A percentile compares a stretch with the other conserved stretches of the same genome.
These are phyloP conservation scores for Passalora sequoiae DNA, from an alignment of 2,329 filamentous ascomycete species.

Conservation along the genomic window DNA sequence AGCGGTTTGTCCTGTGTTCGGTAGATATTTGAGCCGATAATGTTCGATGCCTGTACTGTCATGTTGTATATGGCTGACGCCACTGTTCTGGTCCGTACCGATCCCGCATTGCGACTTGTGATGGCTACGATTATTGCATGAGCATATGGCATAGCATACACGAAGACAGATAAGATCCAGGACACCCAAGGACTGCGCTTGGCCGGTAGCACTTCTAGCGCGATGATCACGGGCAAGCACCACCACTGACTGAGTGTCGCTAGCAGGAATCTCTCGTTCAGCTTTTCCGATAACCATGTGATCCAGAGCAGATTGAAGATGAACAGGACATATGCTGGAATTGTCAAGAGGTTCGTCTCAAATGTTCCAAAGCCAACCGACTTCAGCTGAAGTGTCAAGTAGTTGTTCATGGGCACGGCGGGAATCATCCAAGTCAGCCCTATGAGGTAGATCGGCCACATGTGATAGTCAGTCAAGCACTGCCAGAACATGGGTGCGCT, in stretches of 20 bases:
- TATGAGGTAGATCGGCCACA: slow-evolving; percentile 50
- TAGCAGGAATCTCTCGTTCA: slow-evolving; percentile 51
- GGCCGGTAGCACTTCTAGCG: slow-evolving; percentile 33
- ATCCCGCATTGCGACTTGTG: slow-evolving; percentile 58
- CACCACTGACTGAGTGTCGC: slow-evolving; percentile 40
- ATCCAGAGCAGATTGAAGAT: slow-evolving; percentile 48
- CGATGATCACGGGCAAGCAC: slow-evolving; percentile 36
- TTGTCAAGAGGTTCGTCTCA: slow-evolving; percentile 40
- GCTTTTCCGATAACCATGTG: slow-evolving; percentile 45
- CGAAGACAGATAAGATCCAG: slow-evolving; percentile 37
- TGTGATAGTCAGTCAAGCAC: slow-evolving; percentile 48
- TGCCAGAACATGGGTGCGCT: slow-evolving; percentile 47
- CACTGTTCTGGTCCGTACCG: slow-evolving; percentile 58
- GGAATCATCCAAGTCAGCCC: slow-evolving; percentile 42
- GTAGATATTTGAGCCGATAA: slow-evolving; percentile 44
- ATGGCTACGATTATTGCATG: slow-evolving; percentile 58
- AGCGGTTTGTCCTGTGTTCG: slow-evolving; percentile 51
- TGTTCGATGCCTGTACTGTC: slow-evolving; percentile 38
- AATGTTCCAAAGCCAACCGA: slow-evolving; percentile 40
- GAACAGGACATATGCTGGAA: slow-evolving; percentile 45
- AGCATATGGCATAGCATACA: slow-evolving; percentile 40
- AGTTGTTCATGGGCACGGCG: slow-evolving; percentile 35
- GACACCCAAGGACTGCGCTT: slow-evolving; percentile 35
- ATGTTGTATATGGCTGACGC: slow-evolving; percentile 55
- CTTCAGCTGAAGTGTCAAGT: slow-evolving; percentile 39